Evolutionary conservation across 768 basidiomycete genomes (phyloP), one percentile per base, ranked within the genome.

Genomic region (Kwoniella newhampshirensis): DNA sequence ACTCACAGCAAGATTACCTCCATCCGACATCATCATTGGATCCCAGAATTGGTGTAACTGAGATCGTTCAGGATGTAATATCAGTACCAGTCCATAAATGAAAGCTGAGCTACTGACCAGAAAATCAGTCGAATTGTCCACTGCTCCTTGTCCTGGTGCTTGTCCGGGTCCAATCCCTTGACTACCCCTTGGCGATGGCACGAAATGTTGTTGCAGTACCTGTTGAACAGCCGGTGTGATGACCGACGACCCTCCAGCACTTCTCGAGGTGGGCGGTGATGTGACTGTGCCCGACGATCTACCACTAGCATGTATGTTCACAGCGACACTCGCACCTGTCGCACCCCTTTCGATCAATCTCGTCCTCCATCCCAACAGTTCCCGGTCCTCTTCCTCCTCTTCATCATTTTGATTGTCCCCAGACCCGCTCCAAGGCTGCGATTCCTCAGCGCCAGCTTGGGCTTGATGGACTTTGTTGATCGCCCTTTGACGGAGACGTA

Each of bases 291-390:
- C 32, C 32, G 32, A 13, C 13, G 32, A 6, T 32, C 32, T 6
- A 32, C 13, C 13, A 13, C 32, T 32, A 32, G 7, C 32, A 32
- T 32, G 32, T 32, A 60, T 54, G 20, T 51, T 60, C 18, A 48
- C 28, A 7, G 51, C 59, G 20, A 48, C 54, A 30, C 54, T 51
- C 2, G 43, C 48, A 5, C 51, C 51, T 30, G 40, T 60, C 4
- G 47, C 55, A 26, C 54, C 60, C 13, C 54, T 27, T 42, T 63
- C 57, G 37, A 66, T 66, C 21, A 66, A 43, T 17, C 64, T 36
- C 11, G 64, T 66, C n/a, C 47, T 55, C 61, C 60, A 62, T 1
- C 64, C 64, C 2, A 66, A 42, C 18, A 66, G 51, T 26, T 54
- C 64, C 15, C 46, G 18, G 39, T 60, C 59, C 15, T 54, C 51